These are phyloP conservation scores for Eucalyptus decipiens DNA, from an alignment of 345 rosid genomes.

Conservation along the genomic window DNA sequence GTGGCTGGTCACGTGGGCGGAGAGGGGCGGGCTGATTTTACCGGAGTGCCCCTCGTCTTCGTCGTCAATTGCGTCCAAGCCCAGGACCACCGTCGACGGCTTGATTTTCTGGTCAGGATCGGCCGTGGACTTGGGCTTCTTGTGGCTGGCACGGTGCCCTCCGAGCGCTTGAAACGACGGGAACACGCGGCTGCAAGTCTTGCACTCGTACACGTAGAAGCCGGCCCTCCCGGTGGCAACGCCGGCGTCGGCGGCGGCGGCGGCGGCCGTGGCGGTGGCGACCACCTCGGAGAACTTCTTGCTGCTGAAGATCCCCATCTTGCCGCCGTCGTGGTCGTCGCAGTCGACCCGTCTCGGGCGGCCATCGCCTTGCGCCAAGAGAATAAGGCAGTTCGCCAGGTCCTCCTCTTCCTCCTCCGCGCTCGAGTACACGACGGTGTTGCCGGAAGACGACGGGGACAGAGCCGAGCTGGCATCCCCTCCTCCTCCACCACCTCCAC, in stretches of 20 bases:
- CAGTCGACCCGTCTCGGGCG: not conserved
- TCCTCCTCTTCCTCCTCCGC: conserved; percentile 81
- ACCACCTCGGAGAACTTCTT: conserved; percentile 17
- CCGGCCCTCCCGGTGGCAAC: conserved; percentile 16
- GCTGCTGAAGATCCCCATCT: not conserved
- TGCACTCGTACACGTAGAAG: conserved; percentile 75
- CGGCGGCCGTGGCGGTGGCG: not conserved
- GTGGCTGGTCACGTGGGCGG: not conserved
- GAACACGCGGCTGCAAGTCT: conserved; percentile 76
- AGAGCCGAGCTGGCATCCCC: not conserved
- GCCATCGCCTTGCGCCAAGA: conserved; percentile 54
- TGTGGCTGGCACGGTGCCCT: conserved; percentile 96
- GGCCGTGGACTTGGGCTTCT: conserved; percentile 22
- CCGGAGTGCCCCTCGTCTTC: not conserved
- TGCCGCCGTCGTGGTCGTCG: not conserved
- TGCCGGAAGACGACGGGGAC: not conserved
- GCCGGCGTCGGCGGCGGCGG: not conserved
- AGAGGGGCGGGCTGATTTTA: not conserved
- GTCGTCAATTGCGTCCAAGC: not conserved
- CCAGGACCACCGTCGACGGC: not conserved
- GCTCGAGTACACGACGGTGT: conserved; percentile 1
- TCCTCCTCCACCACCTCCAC: not conserved
- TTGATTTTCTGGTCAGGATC: not conserved
- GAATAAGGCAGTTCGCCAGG: conserved; percentile 81
- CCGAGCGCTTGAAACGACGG: conserved; percentile 96